Base-by-base conservation (phyloP, 257 asterid species). In the Thymus mandschuricus region DNA sequence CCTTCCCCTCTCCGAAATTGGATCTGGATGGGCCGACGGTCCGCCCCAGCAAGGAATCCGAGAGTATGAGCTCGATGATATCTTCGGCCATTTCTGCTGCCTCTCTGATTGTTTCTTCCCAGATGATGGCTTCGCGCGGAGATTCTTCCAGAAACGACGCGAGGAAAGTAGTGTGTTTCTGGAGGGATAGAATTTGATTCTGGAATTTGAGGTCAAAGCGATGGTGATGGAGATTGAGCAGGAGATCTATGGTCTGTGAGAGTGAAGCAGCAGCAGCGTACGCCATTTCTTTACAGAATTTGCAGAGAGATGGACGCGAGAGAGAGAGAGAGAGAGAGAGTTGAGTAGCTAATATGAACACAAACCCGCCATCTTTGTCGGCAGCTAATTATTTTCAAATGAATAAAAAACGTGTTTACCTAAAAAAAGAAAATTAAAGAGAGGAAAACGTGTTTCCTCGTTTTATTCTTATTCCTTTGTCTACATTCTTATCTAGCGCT, bases 211-310 rank as follows among this genome's bases (percentile, higher is more conserved):
- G 21, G 38, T 35, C 27, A 10, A 43, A 21, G 38, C 2, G 27
- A 9, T 41, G 0, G 1, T 43, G 68, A 10, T 63, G 27, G 21
- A 41, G 1, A 21, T 63, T 41, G 34, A 63, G 68, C 21, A 63
- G 1, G 12, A 41, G 21, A 43, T 43, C 0, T 41, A 63, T 63
- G 54, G 66, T 60, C 0, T 35, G 31, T 38, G 48, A 13, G 8
- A 60, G 66, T 13, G 64, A 59, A 60, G 49, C 48, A 34, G 8
- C 13, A 35, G 68, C 52, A 21, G 68, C 68, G 8, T 40, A 63
- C 0, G 54, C 54, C 68, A 63, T 41, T 21, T 28, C 40, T 15
- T 55, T 55, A 1, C 1, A 8, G 1, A 5, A 15, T 51, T 49
- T 9, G n/a, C 35, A 9, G 56, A 50, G 30, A 15, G 4, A 12